phyloP scores from a whole-genome alignment of 2,329 filamentous ascomycete species.

The Monosporascus sp. region DNA sequence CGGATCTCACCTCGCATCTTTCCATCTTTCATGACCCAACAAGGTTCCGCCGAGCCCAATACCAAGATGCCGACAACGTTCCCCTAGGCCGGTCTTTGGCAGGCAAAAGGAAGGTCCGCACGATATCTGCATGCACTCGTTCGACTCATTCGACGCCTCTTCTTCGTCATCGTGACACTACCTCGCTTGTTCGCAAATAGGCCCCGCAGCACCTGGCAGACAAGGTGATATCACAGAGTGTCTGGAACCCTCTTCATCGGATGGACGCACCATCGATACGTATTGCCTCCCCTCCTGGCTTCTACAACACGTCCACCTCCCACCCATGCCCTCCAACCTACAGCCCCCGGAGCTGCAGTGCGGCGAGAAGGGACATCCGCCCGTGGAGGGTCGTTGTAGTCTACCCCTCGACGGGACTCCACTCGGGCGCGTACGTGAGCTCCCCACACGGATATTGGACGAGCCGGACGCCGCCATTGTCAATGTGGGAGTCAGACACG shows the following conservation, averaged over 20 bases:
- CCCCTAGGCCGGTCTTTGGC: no score
- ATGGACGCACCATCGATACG: constrained; percentile 40
- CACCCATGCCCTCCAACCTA: constrained; percentile 43
- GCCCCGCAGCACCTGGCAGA: constrained; percentile 40
- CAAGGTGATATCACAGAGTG: constrained; percentile 48
- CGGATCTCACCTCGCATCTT: no score
- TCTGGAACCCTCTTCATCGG: constrained; percentile 42
- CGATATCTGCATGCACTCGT: neutral
- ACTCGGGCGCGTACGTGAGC: constrained; percentile 24
- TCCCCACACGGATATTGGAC: constrained; percentile 25
- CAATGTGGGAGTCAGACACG: neutral
- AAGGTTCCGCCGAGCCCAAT: no score
- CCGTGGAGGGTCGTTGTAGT: constrained; percentile 34
- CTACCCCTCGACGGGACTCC: constrained; percentile 21
- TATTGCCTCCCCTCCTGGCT: constrained; percentile 42
- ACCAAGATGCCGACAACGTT: no score
- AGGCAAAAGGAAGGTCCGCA: neutral
- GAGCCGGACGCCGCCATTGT: constrained; percentile 8
- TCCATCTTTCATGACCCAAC: no score
- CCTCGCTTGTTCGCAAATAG: constrained; percentile 17
- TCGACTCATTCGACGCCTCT: neutral
- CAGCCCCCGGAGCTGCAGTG: constrained; percentile 45
- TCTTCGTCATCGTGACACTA: no score
- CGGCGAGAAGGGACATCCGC: constrained; percentile 40
- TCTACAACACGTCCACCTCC: constrained; percentile 46